Base-by-base conservation (phyloP, 345 rosid genomes). In the Arabidopsis arenosa region DNA sequence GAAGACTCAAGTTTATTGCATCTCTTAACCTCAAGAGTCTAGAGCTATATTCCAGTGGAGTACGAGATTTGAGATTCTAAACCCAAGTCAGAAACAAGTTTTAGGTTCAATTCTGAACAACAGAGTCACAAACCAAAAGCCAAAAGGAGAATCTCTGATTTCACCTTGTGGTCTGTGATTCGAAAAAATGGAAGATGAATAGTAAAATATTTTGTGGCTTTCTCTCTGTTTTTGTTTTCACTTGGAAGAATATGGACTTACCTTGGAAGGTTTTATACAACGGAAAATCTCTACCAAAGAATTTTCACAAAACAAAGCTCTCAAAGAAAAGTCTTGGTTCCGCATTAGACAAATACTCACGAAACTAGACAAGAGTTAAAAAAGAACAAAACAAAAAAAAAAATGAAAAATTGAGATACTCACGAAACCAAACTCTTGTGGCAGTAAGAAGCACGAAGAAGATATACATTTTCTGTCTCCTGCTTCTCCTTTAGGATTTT, bases 391-490 rank as follows among this genome's bases (percentile, higher is more conserved):
- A 30, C n/a, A 18, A 30, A 33, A 43, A 56, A 56, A 35, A 41
- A 17, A 33, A 3, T 39, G 5, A 23, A 70, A 26, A 43, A 28
- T 12, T 43, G 39, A 58, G 49, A 37, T 21, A 55, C 65, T 63
- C 63, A 53, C 51, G 51, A 52, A 63, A 54, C 65, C 58, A 43
- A 4, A 69, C 64, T 59, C 14, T n/a, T 49, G 4, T 36, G 52
- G 52, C 35, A 36, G 28, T 37, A 52, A 4, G 32, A 68, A 76
- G 49, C n/a, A 63, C 36, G 13, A 63, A 45, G 66, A 70, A 37
- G 80, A 70, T 70, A 14, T 77, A 77, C 80, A 77, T 63, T 56
- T 64, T 17, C 23, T 28, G 75, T 33, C 15, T n/a, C 30, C 40
- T 70, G 53, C 71, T 66, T 76, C 70, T 76, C 70, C 70, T 53